Evolutionary conservation across 2,329 filamentous ascomycete species (phyloP), one percentile per base, ranked within the genome.

Genomic region (Chaetothyriales sp.): DNA sequence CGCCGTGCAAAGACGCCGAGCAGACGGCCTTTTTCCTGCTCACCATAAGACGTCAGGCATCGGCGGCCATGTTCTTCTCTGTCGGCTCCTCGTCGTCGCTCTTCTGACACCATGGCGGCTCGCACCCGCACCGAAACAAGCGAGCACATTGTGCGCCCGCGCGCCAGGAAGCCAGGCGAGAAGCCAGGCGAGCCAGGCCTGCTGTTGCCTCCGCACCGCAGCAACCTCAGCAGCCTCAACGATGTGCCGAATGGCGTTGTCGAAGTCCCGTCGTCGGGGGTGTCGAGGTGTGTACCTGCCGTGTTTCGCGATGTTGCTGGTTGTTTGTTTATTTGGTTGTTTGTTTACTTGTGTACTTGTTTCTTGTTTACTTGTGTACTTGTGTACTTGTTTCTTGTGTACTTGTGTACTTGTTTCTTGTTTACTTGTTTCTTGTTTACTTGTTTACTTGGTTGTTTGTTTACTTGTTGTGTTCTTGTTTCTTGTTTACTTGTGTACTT

Each of bases 241-340:
- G 64, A 64, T 18, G 51, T 51, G 25, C 53, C 55, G 8, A 61
- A 63, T 46, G 58, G 62, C 47, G 60, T 56, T 47, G 44, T 62
- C 29, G 66, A 67, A 2, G 65, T 62, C 50, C 50, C 62, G 19
- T 18, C 46, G 5, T 63, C 61, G 20, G 57, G 61, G 15, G 63
- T 69, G 18, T 66, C 65, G 37, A 72, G 70, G 70, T 70, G 57
- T 49, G 48, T 47, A 13, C 25, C 28, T 28, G 15, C 10, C 44
- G 44, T 19, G 46, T 4, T 18, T 40, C 15, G 33, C 6, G 22
- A 25, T 25, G 22, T 25, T 25, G 22, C 22, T 25, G 22, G 3
- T 6, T 25, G 22, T 25, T 6, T 25, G 22, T 25, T 25, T 25
- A 6, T 25, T 6, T 25, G 22, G 3, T 6, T 25, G 22, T 25